These are phyloP conservation scores for Sarcomyxa edulis DNA, from an alignment of 768 basidiomycete species.

Conservation along the genomic window DNA sequence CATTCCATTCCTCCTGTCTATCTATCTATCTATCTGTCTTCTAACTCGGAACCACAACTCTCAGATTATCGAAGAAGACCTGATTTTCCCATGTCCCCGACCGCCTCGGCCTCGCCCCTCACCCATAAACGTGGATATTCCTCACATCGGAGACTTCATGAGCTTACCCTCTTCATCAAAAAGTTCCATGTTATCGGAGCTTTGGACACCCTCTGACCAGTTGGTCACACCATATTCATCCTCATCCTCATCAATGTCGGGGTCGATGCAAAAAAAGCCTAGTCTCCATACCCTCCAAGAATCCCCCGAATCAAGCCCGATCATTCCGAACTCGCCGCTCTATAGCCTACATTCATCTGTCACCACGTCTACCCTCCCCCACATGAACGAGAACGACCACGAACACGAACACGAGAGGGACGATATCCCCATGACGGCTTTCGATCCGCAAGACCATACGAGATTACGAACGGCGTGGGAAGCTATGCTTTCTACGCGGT, in stretches of 20 bases:
- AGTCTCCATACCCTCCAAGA: slow-evolving; percentile 19
- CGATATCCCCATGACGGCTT: slow-evolving; percentile 10
- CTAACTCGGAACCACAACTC: background rate
- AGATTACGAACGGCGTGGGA: slow-evolving; percentile 62
- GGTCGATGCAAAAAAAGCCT: slow-evolving; percentile 14
- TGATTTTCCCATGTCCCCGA: slow-evolving; percentile 57
- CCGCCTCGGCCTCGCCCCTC: slow-evolving; percentile 12
- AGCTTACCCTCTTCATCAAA: too few relatives aligned
- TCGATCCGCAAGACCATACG: slow-evolving; percentile 56
- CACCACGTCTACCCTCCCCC: slow-evolving; percentile 8
- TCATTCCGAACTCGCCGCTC: slow-evolving; percentile 9
- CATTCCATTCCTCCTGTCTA: too few relatives aligned
- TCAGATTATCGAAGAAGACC: slow-evolving; percentile 71
- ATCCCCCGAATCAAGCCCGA: too few relatives aligned
- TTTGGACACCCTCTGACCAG: too few relatives aligned
- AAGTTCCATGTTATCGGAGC: too few relatives aligned
- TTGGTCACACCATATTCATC: slow-evolving; percentile 7
- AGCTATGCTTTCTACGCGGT: slow-evolving; percentile 55
- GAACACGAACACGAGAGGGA: slow-evolving; percentile 6
- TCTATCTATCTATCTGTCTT: too few relatives aligned
- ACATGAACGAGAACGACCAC: too few relatives aligned
- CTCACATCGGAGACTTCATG: too few relatives aligned
- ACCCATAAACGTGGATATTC: too few relatives aligned
- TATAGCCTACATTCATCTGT: slow-evolving; percentile 10
- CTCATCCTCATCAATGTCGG: too few relatives aligned